These are phyloP conservation scores for Xanthoparmelia taractica DNA, from an alignment of 495 filamentous ascomycete genomes.

Conservation along the genomic window DNA sequence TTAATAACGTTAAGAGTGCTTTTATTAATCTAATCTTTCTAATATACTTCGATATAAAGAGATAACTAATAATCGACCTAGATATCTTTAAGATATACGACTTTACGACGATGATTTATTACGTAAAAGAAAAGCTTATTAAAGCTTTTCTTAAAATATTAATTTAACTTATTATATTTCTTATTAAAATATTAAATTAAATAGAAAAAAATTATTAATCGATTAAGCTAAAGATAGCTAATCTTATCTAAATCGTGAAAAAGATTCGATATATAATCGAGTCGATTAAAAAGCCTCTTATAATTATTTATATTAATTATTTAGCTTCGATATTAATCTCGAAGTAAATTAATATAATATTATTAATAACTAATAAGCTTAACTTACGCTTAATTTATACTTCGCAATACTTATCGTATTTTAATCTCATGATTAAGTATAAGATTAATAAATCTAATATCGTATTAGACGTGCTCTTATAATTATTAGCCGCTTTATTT, in stretches of 20 bases:
- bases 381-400: too few species aligned
- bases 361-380: too few species aligned
- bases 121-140: neutral
- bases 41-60: too few species aligned
- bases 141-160: neutral
- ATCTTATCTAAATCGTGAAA: constrained; percentile 5
- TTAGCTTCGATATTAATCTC: constrained; percentile 6
- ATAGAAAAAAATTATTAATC: neutral
- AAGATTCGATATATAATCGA: neutral
- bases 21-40: neutral
- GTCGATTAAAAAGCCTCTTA: neutral
- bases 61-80: too few species aligned
- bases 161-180: neutral
- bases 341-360: neutral
- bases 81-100: constrained; percentile 11
- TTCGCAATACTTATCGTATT: too few species aligned
- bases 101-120: constrained; percentile 1
- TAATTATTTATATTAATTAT: constrained; percentile 9
- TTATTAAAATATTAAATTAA: neutral
- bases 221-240: neutral
- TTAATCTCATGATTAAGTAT: too few species aligned
- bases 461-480: too few species aligned
- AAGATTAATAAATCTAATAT: too few species aligned
- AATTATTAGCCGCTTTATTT: too few species aligned
- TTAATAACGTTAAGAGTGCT: neutral